A percentile compares a stretch with the other conserved stretches of the same genome.
These are phyloP conservation scores for Phytopythium oedochilum DNA, from an alignment of 352 stramenopile genomes.

Conservation along the genomic window DNA sequence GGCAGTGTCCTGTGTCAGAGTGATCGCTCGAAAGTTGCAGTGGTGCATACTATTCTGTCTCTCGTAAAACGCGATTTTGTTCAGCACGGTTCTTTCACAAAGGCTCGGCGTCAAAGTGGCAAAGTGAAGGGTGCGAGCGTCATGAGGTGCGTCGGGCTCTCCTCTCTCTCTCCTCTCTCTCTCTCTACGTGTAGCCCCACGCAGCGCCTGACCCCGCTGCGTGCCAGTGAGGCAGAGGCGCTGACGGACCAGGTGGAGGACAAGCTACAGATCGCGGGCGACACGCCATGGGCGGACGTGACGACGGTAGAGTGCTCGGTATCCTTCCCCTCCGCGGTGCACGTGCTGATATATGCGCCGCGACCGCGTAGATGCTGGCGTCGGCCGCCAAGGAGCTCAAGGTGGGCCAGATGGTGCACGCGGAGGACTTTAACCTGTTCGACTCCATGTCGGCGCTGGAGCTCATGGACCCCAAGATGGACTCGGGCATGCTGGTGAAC, in stretches of 20 bases:
- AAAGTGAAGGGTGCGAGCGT: neutral
- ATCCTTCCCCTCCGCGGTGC: neutral
- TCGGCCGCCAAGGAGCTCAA: slow-evolving; percentile 72
- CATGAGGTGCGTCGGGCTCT: neutral
- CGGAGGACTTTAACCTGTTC: slow-evolving; percentile 86
- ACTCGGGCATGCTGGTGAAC: slow-evolving; percentile 85
- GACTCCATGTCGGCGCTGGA: slow-evolving; percentile 94
- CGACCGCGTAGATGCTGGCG: slow-evolving; percentile 38
- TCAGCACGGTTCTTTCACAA: neutral
- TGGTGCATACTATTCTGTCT: neutral
- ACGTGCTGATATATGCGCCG: neutral
- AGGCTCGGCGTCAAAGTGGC: neutral
- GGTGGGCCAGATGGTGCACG: slow-evolving; percentile 73
- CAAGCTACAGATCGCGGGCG: neutral
- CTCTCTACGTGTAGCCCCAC: too few relatives aligned
- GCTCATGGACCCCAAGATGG: slow-evolving; percentile 94
- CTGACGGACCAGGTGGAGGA: slow-evolving; percentile 1
- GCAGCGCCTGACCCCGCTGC: neutral
- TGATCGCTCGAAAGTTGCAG: too few relatives aligned
- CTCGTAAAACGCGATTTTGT: neutral
- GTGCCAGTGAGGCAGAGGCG: neutral
- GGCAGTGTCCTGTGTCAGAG: too few relatives aligned
- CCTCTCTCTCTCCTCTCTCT: neutral
- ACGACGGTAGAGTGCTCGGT: neutral
- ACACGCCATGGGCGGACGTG: neutral